phyloP scores from a whole-genome alignment of 352 stramenopile species.

The Phytophthora sp. region DNA sequence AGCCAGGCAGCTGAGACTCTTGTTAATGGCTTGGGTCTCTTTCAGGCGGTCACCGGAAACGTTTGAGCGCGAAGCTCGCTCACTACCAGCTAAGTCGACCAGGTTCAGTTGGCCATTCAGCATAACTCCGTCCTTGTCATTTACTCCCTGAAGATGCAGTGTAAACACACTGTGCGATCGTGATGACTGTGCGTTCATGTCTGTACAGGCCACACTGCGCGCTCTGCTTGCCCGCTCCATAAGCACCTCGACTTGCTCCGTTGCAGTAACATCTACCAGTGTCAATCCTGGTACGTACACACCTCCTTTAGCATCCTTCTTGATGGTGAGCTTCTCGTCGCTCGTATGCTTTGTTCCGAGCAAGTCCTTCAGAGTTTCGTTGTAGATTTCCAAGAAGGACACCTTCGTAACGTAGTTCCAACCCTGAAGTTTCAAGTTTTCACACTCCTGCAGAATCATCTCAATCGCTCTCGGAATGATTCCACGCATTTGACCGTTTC shows the following conservation, averaged over 20 bases:
- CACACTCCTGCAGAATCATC: conserved; percentile 91
- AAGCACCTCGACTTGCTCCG: conserved; percentile 72
- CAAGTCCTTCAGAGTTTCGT: conserved; percentile 98
- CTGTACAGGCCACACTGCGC: conserved; percentile 88
- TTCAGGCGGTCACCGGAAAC: conserved; percentile 93
- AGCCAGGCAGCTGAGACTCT: conserved; percentile 98
- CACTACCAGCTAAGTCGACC: conserved; percentile 82
- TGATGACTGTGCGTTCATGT: conserved; percentile 93
- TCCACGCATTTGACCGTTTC: conserved; percentile 94
- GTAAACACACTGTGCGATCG: conserved; percentile 86
- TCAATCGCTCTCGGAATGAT: conserved; percentile 98
- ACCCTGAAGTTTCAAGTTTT: conserved; percentile 66
- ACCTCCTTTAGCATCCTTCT: conserved; percentile 72
- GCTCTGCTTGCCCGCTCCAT: conserved; percentile 78
- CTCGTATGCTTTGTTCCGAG: conserved; percentile 75
- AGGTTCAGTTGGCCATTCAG: conserved; percentile 79
- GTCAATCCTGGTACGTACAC: conserved; percentile 74
- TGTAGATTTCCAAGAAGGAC: conserved; percentile 99
- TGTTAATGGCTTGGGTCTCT: conserved; percentile 99
- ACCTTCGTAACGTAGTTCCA: conserved; percentile 97
- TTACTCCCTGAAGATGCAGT: conserved; percentile 78
- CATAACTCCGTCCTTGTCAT: conserved; percentile 75
- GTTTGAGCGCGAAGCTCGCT: conserved; percentile 84
- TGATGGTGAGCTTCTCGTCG: conserved; percentile 68
- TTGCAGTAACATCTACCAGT: conserved; percentile 52